Evolutionary conservation across 2,329 filamentous ascomycete genomes (phyloP).

Genomic region (Pyricularia sp.): DNA sequence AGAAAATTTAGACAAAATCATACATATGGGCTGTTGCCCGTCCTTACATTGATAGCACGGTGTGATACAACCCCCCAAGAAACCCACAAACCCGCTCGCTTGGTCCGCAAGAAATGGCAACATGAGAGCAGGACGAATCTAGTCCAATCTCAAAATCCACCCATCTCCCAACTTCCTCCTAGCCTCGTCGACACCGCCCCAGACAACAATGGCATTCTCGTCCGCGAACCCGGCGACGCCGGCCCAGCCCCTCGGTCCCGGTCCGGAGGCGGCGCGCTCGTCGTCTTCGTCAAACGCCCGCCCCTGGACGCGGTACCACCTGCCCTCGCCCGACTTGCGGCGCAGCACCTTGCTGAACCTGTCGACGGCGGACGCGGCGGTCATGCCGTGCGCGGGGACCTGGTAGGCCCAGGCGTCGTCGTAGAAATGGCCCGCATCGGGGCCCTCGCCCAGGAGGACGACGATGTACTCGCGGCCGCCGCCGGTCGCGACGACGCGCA

Average conservation of each 20-base stretch:
- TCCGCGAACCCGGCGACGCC: slow-evolving; percentile 45
- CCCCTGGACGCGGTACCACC: slow-evolving; percentile 38
- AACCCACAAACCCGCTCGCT: not conserved
- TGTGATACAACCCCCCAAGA: not conserved
- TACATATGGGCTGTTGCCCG: not conserved
- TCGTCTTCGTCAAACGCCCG: slow-evolving; percentile 39
- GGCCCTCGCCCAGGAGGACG: slow-evolving; percentile 47
- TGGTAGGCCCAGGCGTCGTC: slow-evolving; percentile 53
- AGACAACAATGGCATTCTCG: slow-evolving; percentile 44
- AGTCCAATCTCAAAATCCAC: slow-evolving; percentile 47
- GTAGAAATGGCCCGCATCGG: slow-evolving; percentile 41
- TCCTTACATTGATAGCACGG: not conserved
- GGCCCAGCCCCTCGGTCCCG: slow-evolving; percentile 42
- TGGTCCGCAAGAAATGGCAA: not conserved
- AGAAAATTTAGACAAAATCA: not conserved
- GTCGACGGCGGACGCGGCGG: slow-evolving; percentile 40
- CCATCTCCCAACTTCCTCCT: slow-evolving; percentile 44
- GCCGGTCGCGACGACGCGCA: slow-evolving; percentile 44
- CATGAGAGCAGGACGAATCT: slow-evolving; percentile 7
- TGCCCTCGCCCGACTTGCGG: slow-evolving; percentile 41
- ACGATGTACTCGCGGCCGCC: slow-evolving; percentile 50
- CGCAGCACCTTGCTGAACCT: slow-evolving; percentile 41
- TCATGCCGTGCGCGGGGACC: slow-evolving; percentile 41
- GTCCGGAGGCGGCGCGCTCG: slow-evolving; percentile 28
- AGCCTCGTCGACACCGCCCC: slow-evolving; percentile 42